Evolutionary conservation across 176 grass and related monocot genomes (phyloP), one percentile per base, ranked within the genome.

Genomic region (Leersia perrieri): DNA sequence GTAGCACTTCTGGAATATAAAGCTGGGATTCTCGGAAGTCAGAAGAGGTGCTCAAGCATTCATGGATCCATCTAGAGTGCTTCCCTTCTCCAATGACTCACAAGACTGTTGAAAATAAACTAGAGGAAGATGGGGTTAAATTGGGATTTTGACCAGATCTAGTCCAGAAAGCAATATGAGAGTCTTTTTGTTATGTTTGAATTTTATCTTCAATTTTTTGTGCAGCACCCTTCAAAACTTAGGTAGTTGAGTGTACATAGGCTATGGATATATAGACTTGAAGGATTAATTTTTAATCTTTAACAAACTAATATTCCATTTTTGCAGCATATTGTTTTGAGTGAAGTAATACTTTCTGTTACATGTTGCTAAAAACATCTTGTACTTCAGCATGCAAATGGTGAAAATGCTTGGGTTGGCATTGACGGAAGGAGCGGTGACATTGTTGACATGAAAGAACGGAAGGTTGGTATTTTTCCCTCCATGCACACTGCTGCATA

Each of bases 381-480:
- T 72, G 22, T 74, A 27, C 5, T 72, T 74, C 66, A 99, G 93
- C 97, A 99, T 92, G 97, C 93, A 74, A 99, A 91, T 72, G 76
- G 68, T 71, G 97, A 95, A 80, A 96, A 95, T 91, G 87, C 93
- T 9, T 99, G 97, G 97, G 80, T 96, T 55, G 97, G 93, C 60
- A 77, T 99, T 88, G 97, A 99, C 74, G 97, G 97, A 69, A 88
- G 80, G 73, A 92, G 47, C 41, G 93, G 97, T 68, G 89, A 93
- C n/a, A 88, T 94, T 75, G 88, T 93, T 60, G 97, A 96, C 45
- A 99, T 99, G 93, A 96, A 93, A 88, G 97, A 96, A 71, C 78
- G 84, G 49, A 90, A 96, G 91, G 97, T 89, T 85, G 6, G 5
- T 28, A 5, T 77, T 47, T 76, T 31, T 77, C n/a, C n/a, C 11